Conservation (phyloP, 495 filamentous ascomycete species). For the Annulohypoxylon stygium region DNA sequence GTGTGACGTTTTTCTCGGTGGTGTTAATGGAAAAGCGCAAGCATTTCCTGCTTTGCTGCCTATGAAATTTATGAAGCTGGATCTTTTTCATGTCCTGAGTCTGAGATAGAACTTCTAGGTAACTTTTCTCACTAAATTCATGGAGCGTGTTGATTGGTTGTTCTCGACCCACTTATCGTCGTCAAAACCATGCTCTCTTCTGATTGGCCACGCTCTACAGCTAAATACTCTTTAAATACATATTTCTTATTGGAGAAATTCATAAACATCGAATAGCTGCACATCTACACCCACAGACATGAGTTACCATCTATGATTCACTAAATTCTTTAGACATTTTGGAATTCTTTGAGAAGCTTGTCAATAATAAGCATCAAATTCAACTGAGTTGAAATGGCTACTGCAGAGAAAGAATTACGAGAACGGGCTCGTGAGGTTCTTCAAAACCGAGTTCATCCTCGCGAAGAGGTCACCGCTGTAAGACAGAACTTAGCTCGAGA, state of each 20-base stretch:
- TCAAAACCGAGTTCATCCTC: constrained; percentile 50
- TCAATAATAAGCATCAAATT: background rate
- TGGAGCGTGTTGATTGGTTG: constrained; percentile 6
- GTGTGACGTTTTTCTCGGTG: constrained; percentile 24
- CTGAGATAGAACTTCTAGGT: constrained; percentile 5
- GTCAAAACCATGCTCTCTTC: background rate
- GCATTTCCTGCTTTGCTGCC: constrained; percentile 12
- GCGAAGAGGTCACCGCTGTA: constrained; percentile 53
- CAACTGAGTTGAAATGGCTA: constrained; percentile 17
- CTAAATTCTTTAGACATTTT: background rate
- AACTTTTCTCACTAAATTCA: constrained; percentile 13
- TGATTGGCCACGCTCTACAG: constrained; percentile 5
- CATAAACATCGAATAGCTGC: constrained; percentile 10
- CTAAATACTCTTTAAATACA: background rate
- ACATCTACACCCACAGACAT: constrained; percentile 2
- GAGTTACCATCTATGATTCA: constrained; percentile 6
- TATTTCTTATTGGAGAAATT: constrained; percentile 20
- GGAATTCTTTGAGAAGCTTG: background rate
- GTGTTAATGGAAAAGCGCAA: background rate
- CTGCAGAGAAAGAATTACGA: constrained; percentile 35
- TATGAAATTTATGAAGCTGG: constrained; percentile 47
- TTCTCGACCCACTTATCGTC: background rate
- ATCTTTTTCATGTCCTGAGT: constrained; percentile 29
- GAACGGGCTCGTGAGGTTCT: constrained; percentile 45
- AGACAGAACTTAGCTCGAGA: constrained; percentile 50